phyloP scores from a whole-genome alignment of 257 asterid species.

The Misopates orontium region DNA sequence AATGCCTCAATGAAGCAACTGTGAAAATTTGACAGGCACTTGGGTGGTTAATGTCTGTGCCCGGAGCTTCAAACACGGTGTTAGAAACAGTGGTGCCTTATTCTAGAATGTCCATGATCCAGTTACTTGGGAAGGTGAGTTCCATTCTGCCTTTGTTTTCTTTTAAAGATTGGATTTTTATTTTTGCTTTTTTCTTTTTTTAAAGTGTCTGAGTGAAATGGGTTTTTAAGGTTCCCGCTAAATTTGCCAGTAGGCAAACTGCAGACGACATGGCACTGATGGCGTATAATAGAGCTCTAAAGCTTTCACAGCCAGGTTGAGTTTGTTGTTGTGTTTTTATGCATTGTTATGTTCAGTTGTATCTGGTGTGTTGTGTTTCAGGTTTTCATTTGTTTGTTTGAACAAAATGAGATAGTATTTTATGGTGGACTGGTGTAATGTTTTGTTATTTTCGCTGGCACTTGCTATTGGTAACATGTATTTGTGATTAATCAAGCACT shows the following conservation, averaged over 20 bases:
- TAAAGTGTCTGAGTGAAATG: background rate
- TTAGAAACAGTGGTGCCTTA: constrained; percentile 81
- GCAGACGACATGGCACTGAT: constrained; percentile 85
- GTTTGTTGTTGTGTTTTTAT: background rate
- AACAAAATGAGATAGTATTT: background rate
- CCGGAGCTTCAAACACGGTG: constrained; percentile 88
- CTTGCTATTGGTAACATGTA: background rate
- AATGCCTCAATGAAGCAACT: constrained; percentile 27
- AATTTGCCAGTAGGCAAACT: constrained; percentile 64
- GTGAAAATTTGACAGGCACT: constrained; percentile 55
- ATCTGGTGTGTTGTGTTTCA: background rate
- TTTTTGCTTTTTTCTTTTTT: background rate
- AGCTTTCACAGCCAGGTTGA: constrained; percentile 79
- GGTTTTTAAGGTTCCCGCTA: constrained; percentile 56
- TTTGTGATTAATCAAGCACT: background rate
- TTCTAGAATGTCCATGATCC: constrained; percentile 84
- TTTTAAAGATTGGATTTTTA: background rate
- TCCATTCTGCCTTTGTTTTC: background rate
- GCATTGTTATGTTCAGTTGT: background rate
- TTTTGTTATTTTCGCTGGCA: background rate
- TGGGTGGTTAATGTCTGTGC: constrained; percentile 91
- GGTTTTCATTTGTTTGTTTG: background rate
- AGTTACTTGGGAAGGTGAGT: constrained; percentile 79
- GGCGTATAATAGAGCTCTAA: constrained; percentile 90
- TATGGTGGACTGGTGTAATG: background rate